A percentile compares a stretch with the other conserved stretches of the same genome.
These are phyloP conservation scores for Trichosporon coremiiforme DNA, from an alignment of 1,284 basidiomycete genomes.

Conservation along the genomic window DNA sequence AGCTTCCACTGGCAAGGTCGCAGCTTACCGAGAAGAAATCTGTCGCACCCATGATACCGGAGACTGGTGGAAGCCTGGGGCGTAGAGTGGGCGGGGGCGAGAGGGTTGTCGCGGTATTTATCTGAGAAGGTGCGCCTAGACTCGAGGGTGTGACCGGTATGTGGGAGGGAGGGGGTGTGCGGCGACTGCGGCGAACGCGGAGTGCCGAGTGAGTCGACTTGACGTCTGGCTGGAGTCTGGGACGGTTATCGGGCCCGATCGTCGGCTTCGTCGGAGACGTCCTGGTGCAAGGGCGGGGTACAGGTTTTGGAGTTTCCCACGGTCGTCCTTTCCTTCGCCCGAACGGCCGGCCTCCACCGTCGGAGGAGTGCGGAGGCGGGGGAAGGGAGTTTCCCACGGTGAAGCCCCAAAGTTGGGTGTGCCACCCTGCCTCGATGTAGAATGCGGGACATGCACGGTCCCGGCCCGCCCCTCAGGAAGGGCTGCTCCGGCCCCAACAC, in stretches of 20 bases:
- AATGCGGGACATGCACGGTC: neutral
- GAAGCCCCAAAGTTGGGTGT: too few species aligned
- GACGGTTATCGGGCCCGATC: constrained; percentile 14
- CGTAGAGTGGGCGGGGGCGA: neutral
- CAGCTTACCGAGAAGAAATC: constrained; percentile 30
- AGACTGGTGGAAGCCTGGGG: neutral
- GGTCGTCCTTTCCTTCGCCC: neutral
- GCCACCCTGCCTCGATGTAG: too few species aligned
- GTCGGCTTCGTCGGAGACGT: constrained; percentile 5
- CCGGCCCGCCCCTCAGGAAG: constrained; percentile 4
- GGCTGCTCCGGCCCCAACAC: too few species aligned
- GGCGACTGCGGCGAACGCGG: constrained; percentile 12
- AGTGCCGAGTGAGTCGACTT: constrained; percentile 15
- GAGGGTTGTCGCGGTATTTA: neutral
- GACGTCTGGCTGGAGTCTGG: neutral
- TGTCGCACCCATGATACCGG: constrained; percentile 20
- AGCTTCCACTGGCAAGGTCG: neutral
- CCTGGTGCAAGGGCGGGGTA: neutral
- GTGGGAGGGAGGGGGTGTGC: neutral
- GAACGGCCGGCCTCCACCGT: neutral
- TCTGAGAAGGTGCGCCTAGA: neutral
- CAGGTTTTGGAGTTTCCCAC: neutral
- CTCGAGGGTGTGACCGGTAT: too few species aligned
- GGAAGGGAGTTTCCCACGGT: neutral
- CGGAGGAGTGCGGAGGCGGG: neutral